These are phyloP conservation scores for Aspergillus phoenicis DNA, from an alignment of 2,329 filamentous ascomycete species.

Conservation along the genomic window DNA sequence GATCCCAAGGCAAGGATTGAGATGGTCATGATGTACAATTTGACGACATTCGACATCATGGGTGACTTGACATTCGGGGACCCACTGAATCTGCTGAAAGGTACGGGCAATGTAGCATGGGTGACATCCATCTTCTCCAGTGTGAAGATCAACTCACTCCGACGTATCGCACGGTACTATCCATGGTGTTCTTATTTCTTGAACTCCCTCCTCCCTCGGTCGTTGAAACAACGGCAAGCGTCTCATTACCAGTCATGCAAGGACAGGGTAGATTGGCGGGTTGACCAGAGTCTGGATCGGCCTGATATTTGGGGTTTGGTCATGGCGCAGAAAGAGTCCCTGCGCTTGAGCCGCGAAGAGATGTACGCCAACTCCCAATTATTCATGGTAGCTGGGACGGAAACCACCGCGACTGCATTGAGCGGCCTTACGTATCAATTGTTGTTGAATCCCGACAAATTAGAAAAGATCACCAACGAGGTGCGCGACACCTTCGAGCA, in stretches of 20 bases:
- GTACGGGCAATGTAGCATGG: slow-evolving; percentile 12
- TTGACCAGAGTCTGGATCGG: slow-evolving; percentile 6
- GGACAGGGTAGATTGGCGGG: slow-evolving; percentile 11
- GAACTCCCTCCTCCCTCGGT: background rate
- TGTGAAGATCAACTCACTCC: slow-evolving; percentile 11
- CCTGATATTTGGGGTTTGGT: slow-evolving; percentile 20
- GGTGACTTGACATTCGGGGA: slow-evolving; percentile 22
- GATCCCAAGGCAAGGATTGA: background rate
- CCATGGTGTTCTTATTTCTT: slow-evolving; percentile 3
- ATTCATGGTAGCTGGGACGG: slow-evolving; percentile 51
- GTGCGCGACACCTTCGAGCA: slow-evolving; percentile 34
- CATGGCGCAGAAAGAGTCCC: slow-evolving; percentile 13
- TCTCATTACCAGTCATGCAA: slow-evolving; percentile 11
- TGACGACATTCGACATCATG: slow-evolving; percentile 24
- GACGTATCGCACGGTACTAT: slow-evolving; percentile 5
- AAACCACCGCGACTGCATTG: slow-evolving; percentile 55
- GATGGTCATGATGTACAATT: slow-evolving; percentile 12
- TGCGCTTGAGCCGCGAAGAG: slow-evolving; percentile 13
- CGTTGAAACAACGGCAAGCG: slow-evolving; percentile 4
- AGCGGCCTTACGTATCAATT: slow-evolving; percentile 46
- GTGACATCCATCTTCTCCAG: slow-evolving; percentile 13
- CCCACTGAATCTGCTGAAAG: slow-evolving; percentile 11
- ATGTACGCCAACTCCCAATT: slow-evolving; percentile 23
- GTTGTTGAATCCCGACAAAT: slow-evolving; percentile 39
- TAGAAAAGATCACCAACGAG: slow-evolving; percentile 46